Conservation (phyloP, 139 green algal genomes). For the Coelastrella sp. region DNA sequence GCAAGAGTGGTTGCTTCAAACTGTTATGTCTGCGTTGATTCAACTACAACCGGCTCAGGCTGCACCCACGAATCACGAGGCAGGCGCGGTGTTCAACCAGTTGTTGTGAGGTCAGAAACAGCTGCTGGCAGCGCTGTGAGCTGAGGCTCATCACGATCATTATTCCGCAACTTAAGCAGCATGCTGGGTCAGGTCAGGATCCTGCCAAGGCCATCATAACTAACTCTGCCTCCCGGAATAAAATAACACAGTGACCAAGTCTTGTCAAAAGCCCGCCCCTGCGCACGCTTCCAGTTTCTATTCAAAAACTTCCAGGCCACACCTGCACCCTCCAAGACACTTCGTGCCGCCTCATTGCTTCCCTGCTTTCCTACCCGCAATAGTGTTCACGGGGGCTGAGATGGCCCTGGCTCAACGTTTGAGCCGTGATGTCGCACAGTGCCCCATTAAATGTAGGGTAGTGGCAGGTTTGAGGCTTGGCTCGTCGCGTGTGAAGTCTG, state of each 20-base stretch:
- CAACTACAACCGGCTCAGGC: background rate
- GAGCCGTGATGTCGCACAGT: background rate
- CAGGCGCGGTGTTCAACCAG: background rate
- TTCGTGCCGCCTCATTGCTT: background rate
- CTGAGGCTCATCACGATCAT: no score
- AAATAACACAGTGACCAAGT: no score
- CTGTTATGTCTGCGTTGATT: background rate
- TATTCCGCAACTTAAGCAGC: no score
- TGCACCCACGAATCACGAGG: background rate
- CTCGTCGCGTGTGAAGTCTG: background rate
- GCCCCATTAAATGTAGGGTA: slow-evolving; percentile 21
- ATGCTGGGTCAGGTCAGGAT: no score
- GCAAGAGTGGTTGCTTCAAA: background rate
- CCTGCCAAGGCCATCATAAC: background rate
- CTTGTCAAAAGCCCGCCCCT: no score
- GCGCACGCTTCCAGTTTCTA: no score
- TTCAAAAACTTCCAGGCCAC: no score
- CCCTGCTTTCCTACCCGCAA: background rate
- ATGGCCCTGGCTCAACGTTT: background rate
- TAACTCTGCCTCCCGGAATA: background rate
- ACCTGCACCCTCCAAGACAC: no score
- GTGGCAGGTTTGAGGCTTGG: background rate
- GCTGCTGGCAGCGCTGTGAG: no score
- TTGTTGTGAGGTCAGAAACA: background rate
- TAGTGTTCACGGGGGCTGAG: background rate